Evolutionary conservation across 768 basidiomycete species (phyloP), one percentile per base, ranked within the genome.

Genomic region (Xerocomellus chrysenteron): DNA sequence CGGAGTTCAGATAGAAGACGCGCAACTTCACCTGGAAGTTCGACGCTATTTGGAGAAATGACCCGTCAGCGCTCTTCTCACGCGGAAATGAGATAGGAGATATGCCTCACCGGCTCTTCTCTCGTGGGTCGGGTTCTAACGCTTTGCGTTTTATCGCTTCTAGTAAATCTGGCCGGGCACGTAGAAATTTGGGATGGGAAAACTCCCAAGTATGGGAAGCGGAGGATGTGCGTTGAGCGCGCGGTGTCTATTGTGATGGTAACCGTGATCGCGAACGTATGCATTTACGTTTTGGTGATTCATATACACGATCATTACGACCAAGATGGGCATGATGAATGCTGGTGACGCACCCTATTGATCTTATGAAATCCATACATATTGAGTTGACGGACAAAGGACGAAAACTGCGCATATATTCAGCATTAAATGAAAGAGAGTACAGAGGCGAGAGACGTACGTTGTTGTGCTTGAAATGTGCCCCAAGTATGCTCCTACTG

Each of bases 281-380:
- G 39, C 5, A 52, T 45, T 49, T 45, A 50, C 44, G 40, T 48
- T 60, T 39, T 13, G 13, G 16, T 17, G 36, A 42, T 32, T n/a
- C 30, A 54, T 49, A 35, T 54, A 54, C 13, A 17, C 21, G 47
- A 54, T 55, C 47, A 52, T 62, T 57, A 67, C 48, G 43, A 59
- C 41, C 33, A 54, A 47, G 32, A 55, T 5, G 19, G 36, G 42
- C 26, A 47, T 3, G 37, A 40, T n/a, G 53, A 47, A 42, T 41
- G 54, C 7, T 50, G 30, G 24, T 13, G 49, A 77, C 82, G 58
- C 55, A 90, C 88, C 74, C 91, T 81, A 71, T 93, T 93, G 74
- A 92, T 92, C 75, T 95, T 95, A 73, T 94, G 92, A 73, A 95
- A 96, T 40, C 92, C 92, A 65, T 94, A 96, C 91, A 94, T 95